Conservation (phyloP, 2,329 filamentous ascomycete species). For the Aureobasidium leucospermi region DNA sequence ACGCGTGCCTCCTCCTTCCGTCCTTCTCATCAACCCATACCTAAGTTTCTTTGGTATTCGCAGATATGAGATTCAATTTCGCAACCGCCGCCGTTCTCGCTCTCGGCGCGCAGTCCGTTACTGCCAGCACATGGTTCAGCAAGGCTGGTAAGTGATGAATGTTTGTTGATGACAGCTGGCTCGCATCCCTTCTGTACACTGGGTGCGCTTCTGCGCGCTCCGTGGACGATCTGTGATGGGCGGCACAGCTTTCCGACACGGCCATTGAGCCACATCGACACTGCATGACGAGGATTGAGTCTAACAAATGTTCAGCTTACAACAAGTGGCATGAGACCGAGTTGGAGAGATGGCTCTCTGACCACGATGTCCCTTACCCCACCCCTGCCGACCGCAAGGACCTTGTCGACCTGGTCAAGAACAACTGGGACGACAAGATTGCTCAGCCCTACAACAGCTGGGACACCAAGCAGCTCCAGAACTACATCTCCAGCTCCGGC, state of each 20-base stretch:
- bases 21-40: neutral
- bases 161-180: conserved; percentile 4
- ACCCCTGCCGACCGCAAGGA: conserved; percentile 85
- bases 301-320: conserved; percentile 57
- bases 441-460: conserved; percentile 68
- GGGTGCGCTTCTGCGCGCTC: neutral
- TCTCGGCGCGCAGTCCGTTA: conserved; percentile 61
- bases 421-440: conserved; percentile 78
- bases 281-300: neutral
- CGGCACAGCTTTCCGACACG: neutral
- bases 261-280: neutral
- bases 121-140: conserved; percentile 76
- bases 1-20: neutral
- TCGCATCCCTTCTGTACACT: neutral
- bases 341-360: conserved; percentile 91
- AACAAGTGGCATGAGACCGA: conserved; percentile 99
- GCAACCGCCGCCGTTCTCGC: conserved; percentile 62
- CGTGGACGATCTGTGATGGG: neutral
- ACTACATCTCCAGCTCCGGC: conserved; percentile 65
- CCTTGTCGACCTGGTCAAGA: conserved; percentile 81
- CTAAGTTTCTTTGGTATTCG: neutral
- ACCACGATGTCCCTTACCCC: conserved; percentile 88
- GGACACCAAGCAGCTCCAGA: conserved; percentile 60
- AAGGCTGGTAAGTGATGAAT: conserved; percentile 62
- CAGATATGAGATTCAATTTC: conserved; percentile 68